Evolutionary conservation across 176 grass and related monocot species (phyloP), one percentile per base, ranked within the genome.

Genomic region (Carex littledalei): DNA sequence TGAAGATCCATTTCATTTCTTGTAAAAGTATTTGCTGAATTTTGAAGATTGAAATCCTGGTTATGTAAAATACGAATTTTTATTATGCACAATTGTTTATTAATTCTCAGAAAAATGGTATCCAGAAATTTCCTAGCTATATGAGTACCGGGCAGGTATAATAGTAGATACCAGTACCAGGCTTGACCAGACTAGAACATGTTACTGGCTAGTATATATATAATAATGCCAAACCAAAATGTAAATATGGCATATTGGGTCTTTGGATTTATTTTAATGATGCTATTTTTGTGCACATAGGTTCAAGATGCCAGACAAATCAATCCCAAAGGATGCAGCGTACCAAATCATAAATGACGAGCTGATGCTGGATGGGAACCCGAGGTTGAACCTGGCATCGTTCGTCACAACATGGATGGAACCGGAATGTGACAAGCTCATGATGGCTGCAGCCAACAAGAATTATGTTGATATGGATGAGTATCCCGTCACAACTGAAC

Each of bases 351-450:
- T 88, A 29, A 80, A 63, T 56, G 87, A 88, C 45, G 87, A 88
- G 74, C 39, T 88, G 63, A 81, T 85, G 74, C 87, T 88, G 15
- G 82, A 88, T 10, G 74, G 87, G 20, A 88, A 81, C 63, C 87
- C 87, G 17, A 57, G 83, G 87, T 52, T 89, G 74, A 85, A 89
- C 39, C 41, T 89, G 39, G 83, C 83, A 32, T 85, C 87, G 8
- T 89, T 88, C 45, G 87, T 88, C n/a, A 88, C 82, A 21, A 88
- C 87, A 20, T 88, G 87, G 87, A 88, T 88, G 87, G 87, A 88
- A 14, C 87, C 87, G 8, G 87, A 88, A 63, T 88, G 87, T 34
- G 82, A 88, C 20, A 88, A 88, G 61, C 80, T 88, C 60, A 88
- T 88, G 0, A 49, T 80, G 43, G 82, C 43, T 0, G 59, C 87